Evolutionary conservation across 139 green algal genomes (phyloP).

Genomic region (Raphidocelis subcapitata): DNA sequence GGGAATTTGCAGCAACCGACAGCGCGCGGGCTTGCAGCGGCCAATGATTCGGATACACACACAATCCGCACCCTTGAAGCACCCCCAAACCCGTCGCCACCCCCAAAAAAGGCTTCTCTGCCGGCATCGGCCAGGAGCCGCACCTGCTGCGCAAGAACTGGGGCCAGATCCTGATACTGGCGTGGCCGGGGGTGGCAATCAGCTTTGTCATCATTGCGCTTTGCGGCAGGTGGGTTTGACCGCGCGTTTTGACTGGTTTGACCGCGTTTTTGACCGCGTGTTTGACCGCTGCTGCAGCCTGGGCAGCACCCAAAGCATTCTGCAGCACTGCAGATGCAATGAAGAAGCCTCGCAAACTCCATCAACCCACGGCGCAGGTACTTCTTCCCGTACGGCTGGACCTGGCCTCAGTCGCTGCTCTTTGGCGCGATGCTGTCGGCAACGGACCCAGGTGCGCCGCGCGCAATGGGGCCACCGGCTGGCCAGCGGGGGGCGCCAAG

Average conservation of each 20-base stretch:
- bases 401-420: conserved; percentile 50
- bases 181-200: conserved; percentile 51
- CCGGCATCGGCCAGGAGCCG: conserved; percentile 51
- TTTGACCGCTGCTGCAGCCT: background rate
- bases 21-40: too few relatives aligned
- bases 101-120: too few relatives aligned
- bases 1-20: too few relatives aligned
- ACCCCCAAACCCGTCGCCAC: too few relatives aligned
- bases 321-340: too few relatives aligned
- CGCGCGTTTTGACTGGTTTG: background rate
- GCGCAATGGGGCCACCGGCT: too few relatives aligned
- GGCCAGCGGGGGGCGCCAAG: too few relatives aligned
- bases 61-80: too few relatives aligned
- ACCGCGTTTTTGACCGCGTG: background rate
- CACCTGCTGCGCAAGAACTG: conserved; percentile 45
- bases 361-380: conserved; percentile 41
- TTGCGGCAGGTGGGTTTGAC: conserved; percentile 4
- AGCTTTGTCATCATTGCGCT: conserved; percentile 44
- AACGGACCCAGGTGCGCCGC: too few relatives aligned
- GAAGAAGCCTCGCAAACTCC: too few relatives aligned
- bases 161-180: conserved; percentile 42
- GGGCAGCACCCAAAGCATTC: too few relatives aligned
- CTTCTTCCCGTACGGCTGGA: conserved; percentile 66
- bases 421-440: conserved; percentile 67
- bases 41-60: too few relatives aligned